Evolutionary conservation across 805 yeast genomes (phyloP).

Genomic region (Komagataella ulmi): DNA sequence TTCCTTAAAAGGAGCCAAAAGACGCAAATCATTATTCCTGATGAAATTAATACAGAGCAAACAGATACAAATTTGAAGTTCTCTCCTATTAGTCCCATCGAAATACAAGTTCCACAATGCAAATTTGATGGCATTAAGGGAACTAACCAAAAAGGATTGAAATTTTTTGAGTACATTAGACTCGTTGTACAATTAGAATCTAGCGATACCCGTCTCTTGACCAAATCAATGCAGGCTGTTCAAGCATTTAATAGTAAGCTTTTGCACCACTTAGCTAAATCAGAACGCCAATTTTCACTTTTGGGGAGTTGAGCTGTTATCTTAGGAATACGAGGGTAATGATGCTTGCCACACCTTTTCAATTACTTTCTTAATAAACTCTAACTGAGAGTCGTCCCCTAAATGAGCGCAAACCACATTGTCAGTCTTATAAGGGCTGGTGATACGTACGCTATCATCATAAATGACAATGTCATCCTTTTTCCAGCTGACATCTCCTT

Average conservation of each 20-base stretch:
- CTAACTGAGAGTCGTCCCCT: constrained; percentile 15
- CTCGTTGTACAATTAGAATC: constrained; percentile 8
- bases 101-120: background rate
- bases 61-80: background rate
- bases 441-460: constrained; percentile 20
- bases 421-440: constrained; percentile 25
- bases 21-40: background rate
- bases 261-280: background rate
- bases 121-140: constrained; percentile 63
- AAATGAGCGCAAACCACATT: constrained; percentile 12
- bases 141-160: constrained; percentile 34
- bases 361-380: constrained; percentile 31
- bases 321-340: background rate
- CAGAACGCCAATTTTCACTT: background rate
- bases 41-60: background rate
- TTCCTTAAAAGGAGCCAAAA: background rate
- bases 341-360: constrained; percentile 31
- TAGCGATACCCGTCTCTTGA: constrained; percentile 2
- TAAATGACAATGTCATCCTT: constrained; percentile 22
- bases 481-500: constrained; percentile 19
- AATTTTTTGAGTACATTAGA: constrained; percentile 36
- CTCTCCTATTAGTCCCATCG: background rate
- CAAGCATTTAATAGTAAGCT: background rate
- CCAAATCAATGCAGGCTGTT: background rate
- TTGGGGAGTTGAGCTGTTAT: background rate